phyloP scores from a whole-genome alignment of 2,329 filamentous ascomycete species.

The Pezicula neosporulosa region DNA sequence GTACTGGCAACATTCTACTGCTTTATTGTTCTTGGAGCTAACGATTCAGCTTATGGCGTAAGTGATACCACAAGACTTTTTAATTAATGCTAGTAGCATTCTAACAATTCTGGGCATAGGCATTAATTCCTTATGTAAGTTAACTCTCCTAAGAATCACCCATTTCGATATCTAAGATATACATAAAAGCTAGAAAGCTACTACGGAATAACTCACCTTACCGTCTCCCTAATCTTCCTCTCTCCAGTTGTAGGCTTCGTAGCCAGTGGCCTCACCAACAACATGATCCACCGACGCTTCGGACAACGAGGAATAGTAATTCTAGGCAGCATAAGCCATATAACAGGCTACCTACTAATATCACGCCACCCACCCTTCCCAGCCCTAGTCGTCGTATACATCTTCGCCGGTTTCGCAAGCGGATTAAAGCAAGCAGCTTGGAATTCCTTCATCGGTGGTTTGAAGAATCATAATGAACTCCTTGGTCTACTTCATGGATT shows the following conservation, averaged over 20 bases:
- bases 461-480: constrained; percentile 63
- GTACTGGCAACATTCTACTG: not conserved
- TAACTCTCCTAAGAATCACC: not conserved
- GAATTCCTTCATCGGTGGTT: constrained; percentile 62
- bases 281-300: constrained; percentile 48
- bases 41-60: not conserved
- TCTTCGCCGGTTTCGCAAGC: constrained; percentile 65
- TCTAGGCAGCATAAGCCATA: constrained; percentile 57
- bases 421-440: constrained; percentile 59
- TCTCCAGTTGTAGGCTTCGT: constrained; percentile 63
- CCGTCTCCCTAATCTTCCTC: constrained; percentile 63
- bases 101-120: not conserved
- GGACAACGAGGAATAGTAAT: constrained; percentile 72
- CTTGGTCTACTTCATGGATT: constrained; percentile 68
- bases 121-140: not conserved
- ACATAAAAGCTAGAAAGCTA: constrained; percentile 49
- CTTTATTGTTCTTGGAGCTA: not conserved
- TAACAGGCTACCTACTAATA: constrained; percentile 61
- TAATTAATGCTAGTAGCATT: not conserved
- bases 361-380: constrained; percentile 65
- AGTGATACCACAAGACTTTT: not conserved
- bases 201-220: constrained; percentile 55
- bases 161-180: not conserved
- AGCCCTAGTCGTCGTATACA: constrained; percentile 58
- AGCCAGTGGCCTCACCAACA: constrained; percentile 58